Percentiles rank a stretch among this genome's conserved stretches.
phyloP scores from a whole-genome alignment of 2,329 filamentous ascomycete genomes.

The Neonectria magnoliae region DNA sequence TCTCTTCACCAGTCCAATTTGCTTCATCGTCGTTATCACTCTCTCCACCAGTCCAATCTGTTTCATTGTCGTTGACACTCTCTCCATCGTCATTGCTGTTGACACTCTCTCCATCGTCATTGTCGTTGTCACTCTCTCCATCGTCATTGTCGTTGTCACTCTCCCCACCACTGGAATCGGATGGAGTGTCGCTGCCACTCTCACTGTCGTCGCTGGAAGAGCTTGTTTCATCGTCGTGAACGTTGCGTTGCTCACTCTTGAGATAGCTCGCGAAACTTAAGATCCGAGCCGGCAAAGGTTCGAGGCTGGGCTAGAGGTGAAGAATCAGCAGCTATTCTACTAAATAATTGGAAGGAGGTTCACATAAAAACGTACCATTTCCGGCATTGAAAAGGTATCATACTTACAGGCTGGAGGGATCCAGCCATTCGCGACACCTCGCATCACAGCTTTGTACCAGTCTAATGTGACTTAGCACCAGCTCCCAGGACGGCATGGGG shows the following conservation, averaged over 20 bases:
- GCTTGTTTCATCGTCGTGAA: no score
- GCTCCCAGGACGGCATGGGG: neutral
- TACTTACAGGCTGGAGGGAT: neutral
- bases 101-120: no score
- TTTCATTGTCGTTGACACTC: no score
- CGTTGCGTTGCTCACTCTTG: neutral
- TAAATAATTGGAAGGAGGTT: neutral
- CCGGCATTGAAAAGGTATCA: neutral
- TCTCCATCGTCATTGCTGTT: no score
- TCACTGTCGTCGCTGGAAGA: no score
- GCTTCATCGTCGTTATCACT: no score
- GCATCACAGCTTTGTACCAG: neutral
- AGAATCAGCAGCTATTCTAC: neutral
- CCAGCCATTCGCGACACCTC: neutral
- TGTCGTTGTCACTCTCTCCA: no score
- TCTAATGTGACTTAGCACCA: neutral
- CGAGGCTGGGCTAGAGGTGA: neutral
- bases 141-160: no score
- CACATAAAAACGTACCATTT: neutral
- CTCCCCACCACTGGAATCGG: no score
- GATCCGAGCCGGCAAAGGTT: neutral
- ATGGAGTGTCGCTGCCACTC: no score
- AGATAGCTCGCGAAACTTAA: neutral
- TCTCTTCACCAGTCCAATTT: no score
- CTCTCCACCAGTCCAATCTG: no score